Conservation (phyloP, 495 filamentous ascomycete species). For the Haplographium delicatum region DNA sequence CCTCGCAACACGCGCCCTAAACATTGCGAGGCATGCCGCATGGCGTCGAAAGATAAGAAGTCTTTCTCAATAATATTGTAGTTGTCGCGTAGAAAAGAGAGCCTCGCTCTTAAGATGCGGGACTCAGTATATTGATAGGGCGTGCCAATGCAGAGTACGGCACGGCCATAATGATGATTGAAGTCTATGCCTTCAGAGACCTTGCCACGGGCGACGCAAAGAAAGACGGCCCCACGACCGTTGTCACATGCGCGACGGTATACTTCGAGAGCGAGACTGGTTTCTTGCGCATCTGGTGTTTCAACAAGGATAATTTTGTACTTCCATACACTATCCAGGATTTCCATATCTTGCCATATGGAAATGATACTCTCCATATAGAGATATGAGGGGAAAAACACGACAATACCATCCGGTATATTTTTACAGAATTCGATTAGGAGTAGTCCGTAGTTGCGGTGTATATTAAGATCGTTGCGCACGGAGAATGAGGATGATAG, state of each 20-base stretch:
- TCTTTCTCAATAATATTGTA: slow-evolving; percentile 97
- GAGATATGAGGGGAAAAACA: slow-evolving; percentile 97
- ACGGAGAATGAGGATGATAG: slow-evolving; percentile 90
- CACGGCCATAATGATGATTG: slow-evolving; percentile 96
- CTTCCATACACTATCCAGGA: slow-evolving; percentile 97
- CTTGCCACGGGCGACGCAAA: slow-evolving; percentile 95
- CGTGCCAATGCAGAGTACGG: slow-evolving; percentile 93
- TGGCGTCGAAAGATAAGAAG: slow-evolving; percentile 97
- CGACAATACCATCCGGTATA: slow-evolving; percentile 94
- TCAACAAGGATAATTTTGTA: slow-evolving; percentile 98
- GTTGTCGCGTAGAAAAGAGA: slow-evolving; percentile 93
- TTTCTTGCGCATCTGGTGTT: slow-evolving; percentile 96
- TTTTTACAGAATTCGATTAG: slow-evolving; percentile 90
- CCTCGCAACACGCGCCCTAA: slow-evolving; percentile 91
- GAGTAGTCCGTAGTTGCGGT: slow-evolving; percentile 91
- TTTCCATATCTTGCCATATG: slow-evolving; percentile 99
- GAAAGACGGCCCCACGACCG: slow-evolving; percentile 84
- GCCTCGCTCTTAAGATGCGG: slow-evolving; percentile 88
- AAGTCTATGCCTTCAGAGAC: slow-evolving; percentile 99
- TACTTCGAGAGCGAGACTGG: slow-evolving; percentile 89
- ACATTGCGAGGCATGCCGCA: slow-evolving; percentile 97
- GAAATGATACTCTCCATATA: slow-evolving; percentile 99
- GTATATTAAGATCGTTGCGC: slow-evolving; percentile 88
- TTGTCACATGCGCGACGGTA: slow-evolving; percentile 97
- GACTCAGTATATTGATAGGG: slow-evolving; percentile 99